Conservation (phyloP, 495 filamentous ascomycete species). For the Penicillium egyptiacum region DNA sequence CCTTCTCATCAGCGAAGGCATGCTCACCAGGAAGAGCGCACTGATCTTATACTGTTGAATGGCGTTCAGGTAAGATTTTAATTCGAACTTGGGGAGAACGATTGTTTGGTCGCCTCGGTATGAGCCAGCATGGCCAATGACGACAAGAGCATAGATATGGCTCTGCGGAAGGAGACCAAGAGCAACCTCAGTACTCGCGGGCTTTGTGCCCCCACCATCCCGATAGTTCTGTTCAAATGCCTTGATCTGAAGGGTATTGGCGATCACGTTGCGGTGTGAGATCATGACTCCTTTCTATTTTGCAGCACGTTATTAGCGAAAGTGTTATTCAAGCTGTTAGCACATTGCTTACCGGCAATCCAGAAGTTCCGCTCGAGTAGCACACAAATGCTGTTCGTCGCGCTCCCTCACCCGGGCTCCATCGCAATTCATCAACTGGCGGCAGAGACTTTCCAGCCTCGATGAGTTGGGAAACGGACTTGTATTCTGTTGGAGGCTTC, state of each 20-base stretch:
- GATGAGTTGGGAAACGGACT: constrained; percentile 70
- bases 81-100: constrained; percentile 83
- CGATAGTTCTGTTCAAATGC: constrained; percentile 55
- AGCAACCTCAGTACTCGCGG: constrained; percentile 53
- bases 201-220: constrained; percentile 25
- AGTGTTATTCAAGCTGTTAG: background rate
- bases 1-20: background rate
- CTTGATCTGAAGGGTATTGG: constrained; percentile 69
- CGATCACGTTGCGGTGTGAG: constrained; percentile 83
- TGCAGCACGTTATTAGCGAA: background rate
- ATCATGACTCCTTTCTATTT: constrained; percentile 91
- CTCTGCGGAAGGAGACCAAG: constrained; percentile 79
- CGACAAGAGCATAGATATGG: constrained; percentile 84
- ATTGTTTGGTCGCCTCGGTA: constrained; percentile 79
- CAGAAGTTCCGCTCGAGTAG: constrained; percentile 88
- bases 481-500: constrained; percentile 54
- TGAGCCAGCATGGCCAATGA: constrained; percentile 65
- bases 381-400: constrained; percentile 80
- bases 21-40: constrained; percentile 62
- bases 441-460: constrained; percentile 62
- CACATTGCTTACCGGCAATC: constrained; percentile 63
- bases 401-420: constrained; percentile 72
- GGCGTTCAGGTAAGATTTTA: constrained; percentile 59
- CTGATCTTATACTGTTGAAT: constrained; percentile 75
- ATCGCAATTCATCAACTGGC: constrained; percentile 62